phyloP scores from a whole-genome alignment of 2,329 filamentous ascomycete species.

The Chrysoporthe deuterocubensis region DNA sequence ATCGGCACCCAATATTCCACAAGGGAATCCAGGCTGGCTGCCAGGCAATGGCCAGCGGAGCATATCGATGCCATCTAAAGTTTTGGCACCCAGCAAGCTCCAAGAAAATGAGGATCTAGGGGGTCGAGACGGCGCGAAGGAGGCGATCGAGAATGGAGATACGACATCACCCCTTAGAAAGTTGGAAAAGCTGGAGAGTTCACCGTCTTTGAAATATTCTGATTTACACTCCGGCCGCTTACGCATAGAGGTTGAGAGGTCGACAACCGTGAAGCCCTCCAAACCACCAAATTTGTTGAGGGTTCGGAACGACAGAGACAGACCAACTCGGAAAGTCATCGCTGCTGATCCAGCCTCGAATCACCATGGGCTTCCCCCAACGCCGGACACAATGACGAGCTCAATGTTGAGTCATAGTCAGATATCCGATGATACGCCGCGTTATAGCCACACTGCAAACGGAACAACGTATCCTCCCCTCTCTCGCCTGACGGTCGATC shows the following conservation, averaged over 20 bases:
- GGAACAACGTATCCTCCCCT: constrained; percentile 37
- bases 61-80: constrained; percentile 29
- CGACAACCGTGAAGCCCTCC: constrained; percentile 12
- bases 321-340: constrained; percentile 50
- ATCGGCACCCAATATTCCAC: constrained; percentile 35
- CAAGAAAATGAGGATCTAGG: not conserved
- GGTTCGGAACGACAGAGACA: constrained; percentile 47
- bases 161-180: constrained; percentile 53
- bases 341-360: constrained; percentile 50
- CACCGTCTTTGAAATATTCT: constrained; percentile 12
- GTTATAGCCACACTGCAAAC: constrained; percentile 37
- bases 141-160: constrained; percentile 26
- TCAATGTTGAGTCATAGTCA: constrained; percentile 56
- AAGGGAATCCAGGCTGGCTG: constrained; percentile 48
- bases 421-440: constrained; percentile 54
- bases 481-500: constrained; percentile 3
- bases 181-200: constrained; percentile 48
- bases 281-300: constrained; percentile 16
- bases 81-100: constrained; percentile 32
- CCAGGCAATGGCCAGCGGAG: constrained; percentile 52
- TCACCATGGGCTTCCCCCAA: constrained; percentile 56
- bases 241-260: constrained; percentile 6
- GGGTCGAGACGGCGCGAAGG: constrained; percentile 4
- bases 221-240: constrained; percentile 34
- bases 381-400: constrained; percentile 63